Base-by-base conservation (phyloP, 192 early-diverging fungal species). In the Backusella tuberculispora region DNA sequence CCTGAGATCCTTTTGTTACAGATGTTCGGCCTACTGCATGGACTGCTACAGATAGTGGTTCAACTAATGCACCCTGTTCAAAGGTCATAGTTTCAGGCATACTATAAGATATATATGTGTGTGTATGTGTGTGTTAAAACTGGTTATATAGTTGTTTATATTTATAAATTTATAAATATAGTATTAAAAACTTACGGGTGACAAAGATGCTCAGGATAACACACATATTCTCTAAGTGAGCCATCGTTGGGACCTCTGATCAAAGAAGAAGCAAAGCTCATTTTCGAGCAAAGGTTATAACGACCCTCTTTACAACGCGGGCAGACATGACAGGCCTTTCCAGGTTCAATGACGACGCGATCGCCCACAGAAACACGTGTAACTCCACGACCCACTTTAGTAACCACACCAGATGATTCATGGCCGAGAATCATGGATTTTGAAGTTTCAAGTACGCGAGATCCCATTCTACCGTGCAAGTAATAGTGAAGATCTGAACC, bases 401-500 rank as follows among this genome's bases (percentile, higher is more conserved):
- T 72, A 4, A 85, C 71, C 7, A 81, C 69, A 9, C 84, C 84
- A 34, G 78, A 64, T 0, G 82, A 83, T 70, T 85, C 84, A 72
- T 85, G 84, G 17, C 84, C 84, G 38, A 85, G 71, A 56, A 83
- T 73, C 72, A 85, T 76, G 1, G 75, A 72, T 46, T 78, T 63
- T n/a, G 78, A 74, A 29, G 46, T 68, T 24, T 77, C 72, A 5
- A 83, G 44, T 34, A 74, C 56, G 44, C 73, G 78, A 8, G 73
- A 38, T 24, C 79, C 81, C 38, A 83, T 78, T 21, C 67, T 66
- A 13, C 83, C 83, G 13, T 80, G 66, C 1, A 64, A 21, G 70
- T 74, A 84, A 73, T 84, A 84, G 64, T 84, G 83, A n/a, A 84
- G 76, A 44, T 84, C 83, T 24, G 74, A 77, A 29, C 83, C 83